phyloP scores from a whole-genome alignment of 2,329 filamentous ascomycete species.

The Pseudogymnoascus sp. region DNA sequence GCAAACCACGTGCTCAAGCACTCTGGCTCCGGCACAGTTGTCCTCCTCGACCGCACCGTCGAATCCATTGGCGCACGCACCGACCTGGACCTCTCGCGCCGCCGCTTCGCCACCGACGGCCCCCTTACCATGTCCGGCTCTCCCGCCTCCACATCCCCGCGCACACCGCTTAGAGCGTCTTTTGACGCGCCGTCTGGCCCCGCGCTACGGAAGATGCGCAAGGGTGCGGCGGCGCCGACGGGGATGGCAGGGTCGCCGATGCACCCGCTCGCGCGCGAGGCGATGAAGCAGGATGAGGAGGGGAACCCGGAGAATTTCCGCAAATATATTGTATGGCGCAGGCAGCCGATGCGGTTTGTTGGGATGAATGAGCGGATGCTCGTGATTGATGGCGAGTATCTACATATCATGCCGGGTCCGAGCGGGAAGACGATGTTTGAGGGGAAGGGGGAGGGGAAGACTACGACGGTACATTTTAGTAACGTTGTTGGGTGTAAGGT shows the following conservation, averaged over 20 bases:
- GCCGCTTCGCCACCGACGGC: constrained; percentile 69
- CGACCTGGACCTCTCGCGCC: constrained; percentile 68
- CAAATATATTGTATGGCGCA: constrained; percentile 73
- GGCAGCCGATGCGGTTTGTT: constrained; percentile 75
- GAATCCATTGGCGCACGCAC: constrained; percentile 68
- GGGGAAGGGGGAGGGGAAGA: constrained; percentile 51
- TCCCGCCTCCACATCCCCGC: constrained; percentile 60
- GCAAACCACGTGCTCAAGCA: constrained; percentile 73
- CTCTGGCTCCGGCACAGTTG: constrained; percentile 65
- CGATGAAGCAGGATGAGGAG: constrained; percentile 52
- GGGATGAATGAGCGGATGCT: constrained; percentile 68
- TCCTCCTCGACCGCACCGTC: constrained; percentile 69
- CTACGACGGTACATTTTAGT: constrained; percentile 74
- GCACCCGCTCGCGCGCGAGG: constrained; percentile 62
- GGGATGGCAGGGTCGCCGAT: constrained; percentile 33
- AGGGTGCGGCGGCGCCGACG: constrained; percentile 40
- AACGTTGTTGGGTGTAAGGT: constrained; percentile 79
- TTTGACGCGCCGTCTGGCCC: constrained; percentile 41
- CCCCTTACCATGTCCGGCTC: constrained; percentile 62
- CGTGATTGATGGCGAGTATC: constrained; percentile 77
- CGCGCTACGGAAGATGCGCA: constrained; percentile 41
- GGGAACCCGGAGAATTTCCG: constrained; percentile 56
- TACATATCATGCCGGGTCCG: constrained; percentile 72
- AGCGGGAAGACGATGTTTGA: constrained; percentile 60
- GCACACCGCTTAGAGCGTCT: constrained; percentile 43